phyloP scores from a whole-genome alignment of 768 basidiomycete genomes.

The Lactarius psammicola region DNA sequence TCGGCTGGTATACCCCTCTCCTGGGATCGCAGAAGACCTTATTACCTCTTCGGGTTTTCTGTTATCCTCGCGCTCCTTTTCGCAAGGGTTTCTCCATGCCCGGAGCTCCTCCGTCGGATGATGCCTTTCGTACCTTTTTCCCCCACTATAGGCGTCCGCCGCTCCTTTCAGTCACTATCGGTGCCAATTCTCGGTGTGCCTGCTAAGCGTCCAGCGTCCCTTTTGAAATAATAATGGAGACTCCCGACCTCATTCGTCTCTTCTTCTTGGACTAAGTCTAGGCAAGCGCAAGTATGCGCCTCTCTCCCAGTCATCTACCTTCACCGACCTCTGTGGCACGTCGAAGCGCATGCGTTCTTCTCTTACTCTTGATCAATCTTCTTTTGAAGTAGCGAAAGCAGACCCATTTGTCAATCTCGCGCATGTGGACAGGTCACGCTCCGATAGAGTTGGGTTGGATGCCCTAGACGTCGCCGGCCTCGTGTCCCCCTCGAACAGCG shows the following conservation, averaged over 20 bases:
- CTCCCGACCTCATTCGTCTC: neutral
- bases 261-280: slow-evolving; percentile 1
- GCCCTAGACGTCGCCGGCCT: slow-evolving; percentile 1
- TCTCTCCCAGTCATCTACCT: slow-evolving; percentile 28
- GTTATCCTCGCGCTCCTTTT: neutral
- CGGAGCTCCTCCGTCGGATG: slow-evolving; percentile 2
- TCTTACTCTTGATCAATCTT: slow-evolving; percentile 40
- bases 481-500: neutral
- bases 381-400: slow-evolving; percentile 33
- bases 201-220: slow-evolving; percentile 13
- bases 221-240: slow-evolving; percentile 15
- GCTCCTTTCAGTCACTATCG: neutral
- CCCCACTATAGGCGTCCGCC: neutral
- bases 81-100: slow-evolving; percentile 1
- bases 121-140: neutral
- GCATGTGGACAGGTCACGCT: neutral
- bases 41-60: slow-evolving; percentile 6
- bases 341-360: slow-evolving; percentile 47
- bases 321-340: slow-evolving; percentile 45
- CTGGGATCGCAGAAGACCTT: slow-evolving; percentile 1
- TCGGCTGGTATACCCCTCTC: slow-evolving; percentile 21
- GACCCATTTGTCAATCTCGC: slow-evolving; percentile 28
- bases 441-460: slow-evolving; percentile 2
- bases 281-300: slow-evolving; percentile 21
- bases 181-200: slow-evolving; percentile 4